Evolutionary conservation across 495 filamentous ascomycete species (phyloP), one percentile per base, ranked within the genome.

Genomic region (Neurospora sp.): DNA sequence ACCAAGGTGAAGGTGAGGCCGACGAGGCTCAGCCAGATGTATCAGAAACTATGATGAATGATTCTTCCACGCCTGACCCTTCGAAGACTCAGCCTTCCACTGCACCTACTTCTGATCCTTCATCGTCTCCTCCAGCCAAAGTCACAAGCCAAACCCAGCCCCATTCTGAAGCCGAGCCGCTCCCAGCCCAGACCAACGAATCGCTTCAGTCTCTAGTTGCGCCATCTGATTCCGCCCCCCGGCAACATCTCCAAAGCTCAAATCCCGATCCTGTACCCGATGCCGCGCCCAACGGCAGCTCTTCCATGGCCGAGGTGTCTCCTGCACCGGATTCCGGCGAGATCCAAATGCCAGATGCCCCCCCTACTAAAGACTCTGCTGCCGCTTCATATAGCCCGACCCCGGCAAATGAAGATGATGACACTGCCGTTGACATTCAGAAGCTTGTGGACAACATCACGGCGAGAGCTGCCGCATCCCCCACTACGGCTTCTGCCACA

Each of bases 371-470:
- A 74, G 73, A 77, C 71, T 44, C 75, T 47, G 69, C 77, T 75
- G 71, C 80, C 45, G 71, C 78, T 69, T 76, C 79, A 70, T 72
- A 69, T 53, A 42, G 71, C 73, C 53, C 27, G 27, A 65, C 71
- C 65, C 44, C 77, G 68, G 80, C 59, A 7, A 59, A 81, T 81
- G 76, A 78, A 74, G 70, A 78, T 76, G 83, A 77, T 79, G 77
- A 79, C 74, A 77, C 77, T 47, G 27, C 53, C 27, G 79, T 83
- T 83, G 83, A 86, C 74, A 86, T 86, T 42, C 83, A 85, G 73
- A 82, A 82, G 75, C 76, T 87, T 71, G 77, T 87, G 77, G 83
- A 86, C 77, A 82, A 83, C 74, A 86, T 87, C 69, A 85, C 84
- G 78, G 81, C 83, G 70, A 81, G 78, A 80, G 80, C 78, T 47